Percentiles rank a stretch among this genome's conserved stretches.
Evolutionary conservation across 768 basidiomycete species (phyloP).

Genomic region (Kwoniella sp.): DNA sequence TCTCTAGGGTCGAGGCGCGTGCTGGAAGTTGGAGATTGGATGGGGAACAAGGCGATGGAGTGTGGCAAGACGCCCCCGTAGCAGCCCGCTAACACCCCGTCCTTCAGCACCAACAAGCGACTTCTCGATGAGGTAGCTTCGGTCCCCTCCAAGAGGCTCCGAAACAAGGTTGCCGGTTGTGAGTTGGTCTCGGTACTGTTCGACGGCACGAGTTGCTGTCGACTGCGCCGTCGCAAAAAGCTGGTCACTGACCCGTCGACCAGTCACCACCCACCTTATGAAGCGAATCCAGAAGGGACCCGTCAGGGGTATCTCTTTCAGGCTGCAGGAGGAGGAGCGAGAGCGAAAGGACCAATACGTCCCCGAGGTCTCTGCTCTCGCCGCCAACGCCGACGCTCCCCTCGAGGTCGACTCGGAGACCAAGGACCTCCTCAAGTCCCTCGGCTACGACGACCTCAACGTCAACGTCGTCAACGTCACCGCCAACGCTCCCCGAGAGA

Average conservation of each 20-base stretch:
- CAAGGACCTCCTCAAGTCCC: slow-evolving; percentile 83
- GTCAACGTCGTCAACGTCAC: slow-evolving; percentile 67
- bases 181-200: slow-evolving; percentile 14
- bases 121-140: slow-evolving; percentile 67
- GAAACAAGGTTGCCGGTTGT: slow-evolving; percentile 98
- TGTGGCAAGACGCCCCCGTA: too few species aligned
- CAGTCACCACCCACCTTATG: slow-evolving; percentile 97
- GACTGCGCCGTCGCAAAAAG: too few species aligned
- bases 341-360: slow-evolving; percentile 96
- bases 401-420: slow-evolving; percentile 89
- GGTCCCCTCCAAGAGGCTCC: slow-evolving; percentile 95
- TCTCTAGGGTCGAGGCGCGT: too few species aligned
- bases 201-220: background rate
- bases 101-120: slow-evolving; percentile 80
- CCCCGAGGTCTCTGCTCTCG: slow-evolving; percentile 92
- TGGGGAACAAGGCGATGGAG: too few species aligned
- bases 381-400: slow-evolving; percentile 63
- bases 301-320: slow-evolving; percentile 99
- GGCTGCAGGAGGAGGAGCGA: slow-evolving; percentile 98
- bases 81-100: background rate
- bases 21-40: too few species aligned
- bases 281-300: slow-evolving; percentile 98
- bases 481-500: slow-evolving; percentile 45
- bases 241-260: background rate
- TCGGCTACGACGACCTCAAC: slow-evolving; percentile 91